These are phyloP conservation scores for Stellera chamaejasme DNA, from an alignment of 345 rosid species.

Conservation along the genomic window DNA sequence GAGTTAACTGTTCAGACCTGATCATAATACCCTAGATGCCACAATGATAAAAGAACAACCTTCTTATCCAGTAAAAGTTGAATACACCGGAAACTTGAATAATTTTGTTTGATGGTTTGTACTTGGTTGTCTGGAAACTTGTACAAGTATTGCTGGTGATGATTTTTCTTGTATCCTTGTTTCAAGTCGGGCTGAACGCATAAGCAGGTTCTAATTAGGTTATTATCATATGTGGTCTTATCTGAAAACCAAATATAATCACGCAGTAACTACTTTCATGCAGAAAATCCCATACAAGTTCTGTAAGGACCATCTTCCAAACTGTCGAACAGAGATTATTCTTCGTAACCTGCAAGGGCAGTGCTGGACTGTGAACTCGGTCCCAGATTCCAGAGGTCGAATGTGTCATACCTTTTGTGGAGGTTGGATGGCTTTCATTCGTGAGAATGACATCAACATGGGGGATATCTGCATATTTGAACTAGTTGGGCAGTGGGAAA, in stretches of 20 bases:
- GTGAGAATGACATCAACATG: conserved; percentile 39
- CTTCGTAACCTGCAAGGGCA: conserved; percentile 38
- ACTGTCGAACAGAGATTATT: conserved; percentile 42
- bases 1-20: too few species aligned
- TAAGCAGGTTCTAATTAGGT: too few species aligned
- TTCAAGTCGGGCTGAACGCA: not conserved
- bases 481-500: conserved; percentile 39
- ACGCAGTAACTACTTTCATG: too few species aligned
- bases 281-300: conserved; percentile 62
- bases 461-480: conserved; percentile 59
- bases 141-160: not conserved
- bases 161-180: not conserved
- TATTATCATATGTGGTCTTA: too few species aligned
- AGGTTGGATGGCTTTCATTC: conserved; percentile 68
- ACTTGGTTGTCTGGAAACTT: too few species aligned
- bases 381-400: conserved; percentile 57
- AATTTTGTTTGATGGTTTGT: too few species aligned
- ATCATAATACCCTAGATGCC: too few species aligned
- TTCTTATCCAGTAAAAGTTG: too few species aligned
- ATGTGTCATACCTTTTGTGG: conserved; percentile 46
- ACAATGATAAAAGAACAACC: too few species aligned
- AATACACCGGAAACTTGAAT: too few species aligned
- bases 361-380: conserved; percentile 54
- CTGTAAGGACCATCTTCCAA: conserved; percentile 42
- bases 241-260: not conserved